Evolutionary conservation across 148 eudicot genomes (phyloP).

Genomic region (Limonium bicolor): DNA sequence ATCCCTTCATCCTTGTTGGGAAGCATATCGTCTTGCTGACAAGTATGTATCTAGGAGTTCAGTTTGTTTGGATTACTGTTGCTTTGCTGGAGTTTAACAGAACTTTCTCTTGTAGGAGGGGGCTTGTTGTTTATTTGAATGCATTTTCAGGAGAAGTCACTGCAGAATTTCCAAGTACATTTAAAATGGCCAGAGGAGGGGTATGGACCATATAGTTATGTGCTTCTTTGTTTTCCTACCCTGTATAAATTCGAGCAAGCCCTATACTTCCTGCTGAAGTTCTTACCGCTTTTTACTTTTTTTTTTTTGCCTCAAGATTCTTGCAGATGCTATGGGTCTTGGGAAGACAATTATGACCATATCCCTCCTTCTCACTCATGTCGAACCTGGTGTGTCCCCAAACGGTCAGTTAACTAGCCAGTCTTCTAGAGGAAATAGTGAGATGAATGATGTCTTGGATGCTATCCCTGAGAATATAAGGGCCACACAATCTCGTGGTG

Average conservation of each 20-base stretch:
- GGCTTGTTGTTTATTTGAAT: slow-evolving; percentile 50
- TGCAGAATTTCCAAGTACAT: slow-evolving; percentile 44
- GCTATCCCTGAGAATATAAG: too few relatives aligned
- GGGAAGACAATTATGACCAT: slow-evolving; percentile 79
- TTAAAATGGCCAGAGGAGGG: slow-evolving; percentile 50
- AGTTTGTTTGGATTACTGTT: neutral
- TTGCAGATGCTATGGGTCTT: slow-evolving; percentile 74
- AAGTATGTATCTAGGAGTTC: slow-evolving; percentile 17
- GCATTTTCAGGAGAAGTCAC: slow-evolving; percentile 61
- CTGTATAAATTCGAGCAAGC: neutral
- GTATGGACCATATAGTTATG: slow-evolving; percentile 25
- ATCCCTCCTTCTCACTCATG: slow-evolving; percentile 26
- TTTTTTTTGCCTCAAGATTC: slow-evolving; percentile 23
- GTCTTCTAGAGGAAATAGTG: too few relatives aligned
- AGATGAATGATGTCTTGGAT: too few relatives aligned
- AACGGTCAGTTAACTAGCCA: neutral
- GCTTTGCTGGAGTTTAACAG: neutral
- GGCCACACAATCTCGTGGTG: too few relatives aligned
- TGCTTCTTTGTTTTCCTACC: neutral
- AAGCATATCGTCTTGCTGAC: slow-evolving; percentile 37
- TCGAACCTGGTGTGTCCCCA: slow-evolving; percentile 2
- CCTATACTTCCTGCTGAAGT: neutral
- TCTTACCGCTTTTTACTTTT: too few relatives aligned
- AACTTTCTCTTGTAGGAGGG: slow-evolving; percentile 21
- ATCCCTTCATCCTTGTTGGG: slow-evolving; percentile 73